phyloP scores from a whole-genome alignment of 768 basidiomycete genomes.

The Rhizopogon rudus region DNA sequence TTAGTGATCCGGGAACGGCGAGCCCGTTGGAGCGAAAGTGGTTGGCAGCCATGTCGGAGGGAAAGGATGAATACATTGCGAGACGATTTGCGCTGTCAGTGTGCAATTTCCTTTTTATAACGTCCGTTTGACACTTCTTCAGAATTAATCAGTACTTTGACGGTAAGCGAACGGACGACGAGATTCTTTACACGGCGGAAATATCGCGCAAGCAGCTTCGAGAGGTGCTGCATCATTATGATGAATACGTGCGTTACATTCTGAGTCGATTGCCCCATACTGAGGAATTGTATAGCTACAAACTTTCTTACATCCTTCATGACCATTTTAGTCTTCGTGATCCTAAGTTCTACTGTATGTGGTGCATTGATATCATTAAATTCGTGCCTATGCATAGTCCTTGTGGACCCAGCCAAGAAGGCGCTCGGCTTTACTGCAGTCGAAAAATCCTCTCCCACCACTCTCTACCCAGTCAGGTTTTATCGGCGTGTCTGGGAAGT shows the following conservation, averaged over 20 bases:
- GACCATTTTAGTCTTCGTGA: neutral
- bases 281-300: constrained; percentile 29
- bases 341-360: neutral
- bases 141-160: constrained; percentile 94
- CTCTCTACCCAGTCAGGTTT: constrained; percentile 37
- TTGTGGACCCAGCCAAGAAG: constrained; percentile 51
- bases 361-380: neutral
- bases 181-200: constrained; percentile 86
- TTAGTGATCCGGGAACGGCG: constrained; percentile 78
- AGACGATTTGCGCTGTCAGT: constrained; percentile 76
- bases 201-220: constrained; percentile 81
- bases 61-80: constrained; percentile 64
- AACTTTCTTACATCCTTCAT: constrained; percentile 40
- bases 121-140: neutral
- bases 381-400: neutral
- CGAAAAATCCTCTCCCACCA: constrained; percentile 50
- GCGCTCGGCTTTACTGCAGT: constrained; percentile 57
- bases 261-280: neutral
- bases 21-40: constrained; percentile 75
- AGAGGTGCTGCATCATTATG: constrained; percentile 79
- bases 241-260: constrained; percentile 69
- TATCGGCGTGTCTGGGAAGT: constrained; percentile 52
- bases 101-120: neutral
- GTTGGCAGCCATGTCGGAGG: constrained; percentile 88
- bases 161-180: constrained; percentile 87